Evolutionary conservation across 768 basidiomycete species (phyloP).

Genomic region (Leccinellum albellum): DNA sequence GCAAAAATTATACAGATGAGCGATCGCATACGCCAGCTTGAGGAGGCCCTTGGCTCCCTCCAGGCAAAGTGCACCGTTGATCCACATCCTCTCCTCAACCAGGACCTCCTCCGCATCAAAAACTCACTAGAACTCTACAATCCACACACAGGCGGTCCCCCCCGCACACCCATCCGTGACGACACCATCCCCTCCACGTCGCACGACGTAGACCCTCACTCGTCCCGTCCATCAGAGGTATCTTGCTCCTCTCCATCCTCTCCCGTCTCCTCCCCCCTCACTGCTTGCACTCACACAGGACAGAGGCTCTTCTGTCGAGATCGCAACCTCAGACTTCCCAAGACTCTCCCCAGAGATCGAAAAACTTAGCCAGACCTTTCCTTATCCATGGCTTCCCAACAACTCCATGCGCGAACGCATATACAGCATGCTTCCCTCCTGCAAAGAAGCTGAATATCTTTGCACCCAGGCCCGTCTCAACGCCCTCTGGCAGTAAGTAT

Average conservation of each 20-base stretch:
- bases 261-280: not conserved
- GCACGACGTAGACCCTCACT: slow-evolving; percentile 5
- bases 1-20: slow-evolving; percentile 58
- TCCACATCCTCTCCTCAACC: slow-evolving; percentile 51
- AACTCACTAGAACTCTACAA: slow-evolving; percentile 64
- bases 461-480: slow-evolving; percentile 64
- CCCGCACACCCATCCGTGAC: not conserved
- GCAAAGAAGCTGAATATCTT: slow-evolving; percentile 53
- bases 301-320: slow-evolving; percentile 23
- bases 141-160: slow-evolving; percentile 21
- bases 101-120: slow-evolving; percentile 61
- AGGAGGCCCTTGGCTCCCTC: slow-evolving; percentile 50
- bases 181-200: slow-evolving; percentile 14
- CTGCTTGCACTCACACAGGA: slow-evolving; percentile 18
- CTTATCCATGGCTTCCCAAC: slow-evolving; percentile 65
- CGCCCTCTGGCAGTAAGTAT: slow-evolving; percentile 68
- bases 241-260: not conserved
- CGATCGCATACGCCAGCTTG: slow-evolving; percentile 61
- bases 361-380: slow-evolving; percentile 62
- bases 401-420: slow-evolving; percentile 61
- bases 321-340: slow-evolving; percentile 13
- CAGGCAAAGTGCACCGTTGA: slow-evolving; percentile 40
- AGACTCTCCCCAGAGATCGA: slow-evolving; percentile 32
- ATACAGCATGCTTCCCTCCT: slow-evolving; percentile 57
- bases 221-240: slow-evolving; percentile 27